Percentiles rank a stretch among this genome's conserved stretches.
These are phyloP conservation scores for Selaginella moellendorffii DNA, from an alignment of 75 land plant species.

Conservation along the genomic window DNA sequence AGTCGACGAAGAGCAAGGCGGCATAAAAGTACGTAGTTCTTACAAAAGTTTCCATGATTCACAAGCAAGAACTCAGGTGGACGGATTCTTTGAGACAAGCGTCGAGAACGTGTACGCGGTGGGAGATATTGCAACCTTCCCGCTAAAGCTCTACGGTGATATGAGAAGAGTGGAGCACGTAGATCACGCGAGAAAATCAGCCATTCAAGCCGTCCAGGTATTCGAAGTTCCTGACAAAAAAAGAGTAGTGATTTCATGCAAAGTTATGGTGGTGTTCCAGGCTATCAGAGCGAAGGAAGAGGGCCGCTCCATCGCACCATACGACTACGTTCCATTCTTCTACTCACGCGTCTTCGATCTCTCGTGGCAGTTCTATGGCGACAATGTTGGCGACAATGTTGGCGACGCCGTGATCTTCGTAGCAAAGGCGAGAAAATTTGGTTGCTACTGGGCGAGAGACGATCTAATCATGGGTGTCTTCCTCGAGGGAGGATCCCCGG, in stretches of 20 bases:
- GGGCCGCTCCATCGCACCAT: slow-evolving; percentile 44
- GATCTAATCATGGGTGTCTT: slow-evolving; percentile 73
- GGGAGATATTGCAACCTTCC: slow-evolving; percentile 86
- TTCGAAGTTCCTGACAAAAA: too few relatives aligned
- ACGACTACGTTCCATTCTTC: slow-evolving; percentile 93
- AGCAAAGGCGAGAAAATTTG: slow-evolving; percentile 55
- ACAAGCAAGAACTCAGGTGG: too few relatives aligned
- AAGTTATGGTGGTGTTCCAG: too few relatives aligned
- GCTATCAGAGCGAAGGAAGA: slow-evolving; percentile 79
- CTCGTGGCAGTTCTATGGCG: slow-evolving; percentile 97
- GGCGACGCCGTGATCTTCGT: slow-evolving; percentile 52
- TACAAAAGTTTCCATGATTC: too few relatives aligned
- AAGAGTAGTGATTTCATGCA: too few relatives aligned
- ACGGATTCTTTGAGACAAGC: slow-evolving; percentile 77
- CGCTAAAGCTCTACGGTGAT: slow-evolving; percentile 70
- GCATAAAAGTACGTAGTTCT: slow-evolving; percentile 80
- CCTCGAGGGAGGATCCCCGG: slow-evolving; percentile 73
- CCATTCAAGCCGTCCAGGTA: slow-evolving; percentile 95
- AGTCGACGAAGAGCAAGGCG: slow-evolving; percentile 80
- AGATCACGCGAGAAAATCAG: slow-evolving; percentile 93
- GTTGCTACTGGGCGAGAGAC: slow-evolving; percentile 88
- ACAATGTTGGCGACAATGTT: slow-evolving; percentile 77
- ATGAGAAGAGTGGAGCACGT: slow-evolving; percentile 91
- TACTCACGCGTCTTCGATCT: slow-evolving; percentile 89
- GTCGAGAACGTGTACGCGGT: slow-evolving; percentile 81